phyloP scores from a whole-genome alignment of 352 stramenopile genomes.

The Globisporangium barbulae region DNA sequence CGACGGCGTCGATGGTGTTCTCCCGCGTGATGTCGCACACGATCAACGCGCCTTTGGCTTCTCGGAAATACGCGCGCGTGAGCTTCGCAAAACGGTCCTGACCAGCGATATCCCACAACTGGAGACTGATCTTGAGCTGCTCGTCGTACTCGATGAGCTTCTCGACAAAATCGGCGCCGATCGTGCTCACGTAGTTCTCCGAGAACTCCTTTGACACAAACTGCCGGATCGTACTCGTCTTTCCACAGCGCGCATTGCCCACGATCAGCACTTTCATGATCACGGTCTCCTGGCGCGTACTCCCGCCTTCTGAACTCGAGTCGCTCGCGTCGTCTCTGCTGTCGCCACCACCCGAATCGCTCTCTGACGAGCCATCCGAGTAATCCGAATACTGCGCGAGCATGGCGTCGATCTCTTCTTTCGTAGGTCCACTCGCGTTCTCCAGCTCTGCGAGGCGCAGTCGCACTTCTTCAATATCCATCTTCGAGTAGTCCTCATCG shows the following conservation, averaged over 20 bases:
- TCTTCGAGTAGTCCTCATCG: slow-evolving; percentile 15
- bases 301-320: slow-evolving; percentile 15
- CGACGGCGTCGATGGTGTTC: slow-evolving; percentile 83
- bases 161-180: slow-evolving; percentile 85
- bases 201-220: slow-evolving; percentile 70
- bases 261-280: slow-evolving; percentile 88
- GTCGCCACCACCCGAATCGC: neutral
- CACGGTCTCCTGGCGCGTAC: slow-evolving; percentile 29
- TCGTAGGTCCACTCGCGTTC: slow-evolving; percentile 34
- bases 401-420: slow-evolving; percentile 60
- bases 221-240: slow-evolving; percentile 81
- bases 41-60: slow-evolving; percentile 78
- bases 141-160: slow-evolving; percentile 70
- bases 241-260: slow-evolving; percentile 86
- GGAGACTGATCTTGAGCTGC: slow-evolving; percentile 55
- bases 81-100: slow-evolving; percentile 89
- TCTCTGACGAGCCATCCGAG: slow-evolving; percentile 18
- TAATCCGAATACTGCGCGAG: slow-evolving; percentile 50
- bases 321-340: slow-evolving; percentile 11
- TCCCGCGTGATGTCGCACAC: slow-evolving; percentile 87
- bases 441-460: slow-evolving; percentile 46
- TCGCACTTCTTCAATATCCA: slow-evolving; percentile 45
- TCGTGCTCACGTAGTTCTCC: slow-evolving; percentile 84
- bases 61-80: slow-evolving; percentile 81
- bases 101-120: slow-evolving; percentile 88